A percentile compares a stretch with the other conserved stretches of the same genome.
These are phyloP conservation scores for Dissophora ornata DNA, from an alignment of 192 early-diverging fungal species.

Conservation along the genomic window DNA sequence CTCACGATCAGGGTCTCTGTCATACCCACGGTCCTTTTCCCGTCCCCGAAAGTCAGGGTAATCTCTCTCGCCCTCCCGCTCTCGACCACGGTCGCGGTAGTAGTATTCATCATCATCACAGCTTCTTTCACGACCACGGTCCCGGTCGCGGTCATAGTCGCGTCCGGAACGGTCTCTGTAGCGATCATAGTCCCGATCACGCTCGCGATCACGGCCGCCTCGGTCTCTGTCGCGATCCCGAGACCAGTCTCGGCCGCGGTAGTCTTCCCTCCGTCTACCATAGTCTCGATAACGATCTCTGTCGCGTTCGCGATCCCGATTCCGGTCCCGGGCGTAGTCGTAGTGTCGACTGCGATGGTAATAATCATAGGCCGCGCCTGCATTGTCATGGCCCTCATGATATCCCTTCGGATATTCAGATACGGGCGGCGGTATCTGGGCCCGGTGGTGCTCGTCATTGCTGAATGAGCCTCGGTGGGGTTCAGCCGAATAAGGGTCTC, in stretches of 20 bases:
- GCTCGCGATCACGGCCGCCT: conserved; percentile 25
- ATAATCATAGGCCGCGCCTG: conserved; percentile 23
- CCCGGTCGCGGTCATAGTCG: conserved; percentile 31
- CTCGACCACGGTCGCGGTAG: conserved; percentile 27
- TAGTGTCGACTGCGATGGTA: conserved; percentile 31
- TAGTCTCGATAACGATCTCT: conserved; percentile 44
- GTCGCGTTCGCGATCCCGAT: conserved; percentile 35
- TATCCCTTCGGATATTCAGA: conserved; percentile 19
- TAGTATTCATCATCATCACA: conserved; percentile 45
- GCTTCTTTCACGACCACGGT: conserved; percentile 32
- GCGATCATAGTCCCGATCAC: conserved; percentile 41
- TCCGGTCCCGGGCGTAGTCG: conserved; percentile 28
- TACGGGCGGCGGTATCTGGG: neutral
- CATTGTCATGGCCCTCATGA: conserved; percentile 15
- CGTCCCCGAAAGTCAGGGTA: conserved; percentile 5
- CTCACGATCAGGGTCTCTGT: conserved; percentile 10
- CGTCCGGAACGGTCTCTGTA: conserved; percentile 39
- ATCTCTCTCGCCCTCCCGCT: conserved; percentile 5
- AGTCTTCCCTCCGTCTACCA: conserved; percentile 26
- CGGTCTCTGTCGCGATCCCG: conserved; percentile 36
- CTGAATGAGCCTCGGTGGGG: conserved; percentile 10
- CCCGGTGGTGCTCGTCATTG: conserved; percentile 14
- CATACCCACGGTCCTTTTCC: conserved; percentile 7
- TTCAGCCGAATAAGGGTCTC: conserved; percentile 7
- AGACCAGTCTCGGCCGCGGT: conserved; percentile 41